phyloP scores from a whole-genome alignment of 371 early-diverging fungal genomes.

The Ordospora colligata region DNA sequence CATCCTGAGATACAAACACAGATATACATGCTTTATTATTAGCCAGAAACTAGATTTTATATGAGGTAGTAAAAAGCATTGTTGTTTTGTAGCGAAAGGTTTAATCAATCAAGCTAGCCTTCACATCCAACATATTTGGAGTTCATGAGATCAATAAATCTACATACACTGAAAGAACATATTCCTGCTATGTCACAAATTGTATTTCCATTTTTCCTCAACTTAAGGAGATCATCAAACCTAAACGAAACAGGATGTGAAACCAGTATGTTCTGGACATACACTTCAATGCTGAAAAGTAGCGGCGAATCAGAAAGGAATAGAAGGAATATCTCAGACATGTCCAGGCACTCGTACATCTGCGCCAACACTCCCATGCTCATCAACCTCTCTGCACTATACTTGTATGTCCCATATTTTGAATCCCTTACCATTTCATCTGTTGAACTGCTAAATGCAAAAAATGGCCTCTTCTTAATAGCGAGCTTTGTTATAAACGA shows the following conservation, averaged over 20 bases:
- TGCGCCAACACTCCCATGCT: constrained; percentile 72
- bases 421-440: constrained; percentile 65
- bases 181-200: constrained; percentile 29
- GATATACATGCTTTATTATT: too few species aligned
- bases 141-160: constrained; percentile 54
- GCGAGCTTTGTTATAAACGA: constrained; percentile 41
- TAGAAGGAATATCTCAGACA: constrained; percentile 43
- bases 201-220: constrained; percentile 24
- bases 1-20: background rate
- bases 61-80: too few species aligned
- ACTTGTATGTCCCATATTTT: constrained; percentile 88
- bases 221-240: constrained; percentile 54
- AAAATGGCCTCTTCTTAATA: constrained; percentile 13
- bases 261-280: constrained; percentile 26
- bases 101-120: background rate
- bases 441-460: background rate
- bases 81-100: background rate
- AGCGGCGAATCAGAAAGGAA: constrained; percentile 32
- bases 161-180: constrained; percentile 35
- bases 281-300: constrained; percentile 41
- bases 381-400: constrained; percentile 76
- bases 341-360: constrained; percentile 40
- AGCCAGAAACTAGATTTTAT: too few species aligned
- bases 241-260: constrained; percentile 24
- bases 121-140: constrained; percentile 45